Base-by-base conservation (phyloP, 2,329 filamentous ascomycete species). In the Daldinia sp. region DNA sequence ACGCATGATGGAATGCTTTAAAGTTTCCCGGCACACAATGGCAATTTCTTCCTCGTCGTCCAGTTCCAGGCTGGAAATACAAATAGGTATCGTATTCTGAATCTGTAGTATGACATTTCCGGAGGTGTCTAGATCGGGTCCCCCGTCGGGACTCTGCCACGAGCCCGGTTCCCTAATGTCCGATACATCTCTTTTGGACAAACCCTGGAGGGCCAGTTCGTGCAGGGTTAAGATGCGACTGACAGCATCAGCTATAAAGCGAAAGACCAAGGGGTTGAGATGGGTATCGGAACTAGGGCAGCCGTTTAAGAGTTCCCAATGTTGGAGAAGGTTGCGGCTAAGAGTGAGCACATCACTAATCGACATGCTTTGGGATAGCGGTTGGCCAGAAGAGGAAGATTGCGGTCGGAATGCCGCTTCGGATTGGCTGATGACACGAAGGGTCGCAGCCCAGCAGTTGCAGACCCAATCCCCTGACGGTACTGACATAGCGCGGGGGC, bases 1-100 rank as follows among this genome's bases (percentile, higher is more conserved):
- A n/a, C 70, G 68, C n/a, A 70, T 37, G 6, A 70, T 41, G 1
- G 65, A 72, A 28, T 72, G 68, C 51, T 65, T 68, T 42, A 72
- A 13, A 10, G 70, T 48, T 35, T 70, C 67, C 35, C 64, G 67
- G 3, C 50, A 48, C 7, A 68, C 60, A 28, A 72, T 70, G 5
- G 54, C 42, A 6, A 20, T 28, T 30, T 72, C 68, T 50, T 50
- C 26, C 26, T 50, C 13, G 26, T 50, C 46, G 7, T 50, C 26
- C 2, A 50, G 26, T 6, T 30, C 26, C 15, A 50, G 46, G 46
- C 15, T 50, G 26, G 26, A 50, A 28, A 50, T 50, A n/a, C 15
- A 30, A 13, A 23, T 50, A 13, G 26, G 46, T 18, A 23, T 15
- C 13, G 46, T 50, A 50, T 30, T 50, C 13, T 6, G 46, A 5